Evolutionary conservation across 768 basidiomycete genomes (phyloP), one percentile per base, ranked within the genome.

Genomic region (Russula brevipes): DNA sequence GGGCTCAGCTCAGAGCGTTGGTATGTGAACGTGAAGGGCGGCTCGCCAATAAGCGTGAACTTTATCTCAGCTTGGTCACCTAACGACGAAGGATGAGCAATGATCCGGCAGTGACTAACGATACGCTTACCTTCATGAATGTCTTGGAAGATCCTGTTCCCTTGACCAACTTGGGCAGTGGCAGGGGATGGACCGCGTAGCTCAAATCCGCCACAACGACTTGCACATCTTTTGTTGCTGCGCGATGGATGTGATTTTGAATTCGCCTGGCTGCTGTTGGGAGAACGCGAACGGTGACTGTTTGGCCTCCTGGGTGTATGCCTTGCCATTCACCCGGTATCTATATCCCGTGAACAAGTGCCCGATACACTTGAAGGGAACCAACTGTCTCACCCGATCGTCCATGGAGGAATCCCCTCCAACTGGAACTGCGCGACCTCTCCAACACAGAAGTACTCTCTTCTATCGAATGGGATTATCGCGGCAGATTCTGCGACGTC

Each of bases 401-500:
- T 87, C 94, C 94, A 98, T 4, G 96, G 94, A 16, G 94, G 89
- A 38, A 85, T 89, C 49, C 97, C 97, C 74, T 97, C 93, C 16
- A 99, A 79, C 71, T 95, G 87, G 80, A 97, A 98, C 66, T 92
- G 92, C 9, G 90, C 80, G 35, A 85, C 80, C 63, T 98, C 94
- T 9, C 95, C 96, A 2, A 91, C 88, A 74, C 97, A 99, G 64
- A 89, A 86, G 70, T 98, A 87, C 68, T 80, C 80, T 60, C 85
- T 81, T 60, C 86, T 78, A 69, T 89, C 88, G 68, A 94, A 84
- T 5, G 96, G 88, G 51, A 93, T 81, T 59, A 99, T 94, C 12
- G 91, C 85, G 9, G 97, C 97, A 1, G 92, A 92, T 74, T 99
- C 97, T 3, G 94, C 91, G n/a, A 98, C 94, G 68, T 98, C 93